These are phyloP conservation scores for Arxiozyma telluris DNA, from an alignment of 1,139 yeast species.

Conservation along the genomic window DNA sequence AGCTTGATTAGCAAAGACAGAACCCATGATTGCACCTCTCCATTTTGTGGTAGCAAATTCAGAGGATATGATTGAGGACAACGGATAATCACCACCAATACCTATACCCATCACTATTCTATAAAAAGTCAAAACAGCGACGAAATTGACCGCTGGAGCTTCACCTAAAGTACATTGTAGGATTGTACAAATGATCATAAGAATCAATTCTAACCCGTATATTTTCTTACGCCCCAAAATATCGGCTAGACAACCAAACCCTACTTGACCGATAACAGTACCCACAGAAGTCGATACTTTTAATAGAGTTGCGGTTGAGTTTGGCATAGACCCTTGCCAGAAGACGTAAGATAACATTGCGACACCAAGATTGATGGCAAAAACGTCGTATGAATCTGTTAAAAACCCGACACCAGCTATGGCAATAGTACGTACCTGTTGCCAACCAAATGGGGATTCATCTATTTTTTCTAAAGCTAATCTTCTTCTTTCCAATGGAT, in stretches of 20 bases:
- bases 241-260: conserved; percentile 83
- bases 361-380: conserved; percentile 76
- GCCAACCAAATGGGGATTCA: conserved; percentile 78
- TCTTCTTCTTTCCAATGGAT: conserved; percentile 84
- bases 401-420: conserved; percentile 94
- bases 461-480: conserved; percentile 83
- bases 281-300: conserved; percentile 91
- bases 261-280: conserved; percentile 84
- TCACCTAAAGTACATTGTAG: conserved; percentile 65
- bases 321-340: conserved; percentile 59
- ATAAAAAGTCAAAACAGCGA: conserved; percentile 63
- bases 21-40: conserved; percentile 96
- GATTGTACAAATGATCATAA: conserved; percentile 73
- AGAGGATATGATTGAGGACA: conserved; percentile 84
- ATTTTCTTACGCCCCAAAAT: conserved; percentile 77
- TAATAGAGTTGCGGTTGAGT: conserved; percentile 61
- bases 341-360: conserved; percentile 66
- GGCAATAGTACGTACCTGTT: conserved; percentile 74
- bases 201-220: conserved; percentile 76
- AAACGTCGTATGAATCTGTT: conserved; percentile 87
- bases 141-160: conserved; percentile 62
- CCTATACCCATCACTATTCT: conserved; percentile 90
- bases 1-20: conserved; percentile 89
- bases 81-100: conserved; percentile 99
- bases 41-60: conserved; percentile 86